Percentiles rank a stretch among this genome's conserved stretches.
Evolutionary conservation across 257 asterid genomes (phyloP).

Genomic region (Petunia secreta): DNA sequence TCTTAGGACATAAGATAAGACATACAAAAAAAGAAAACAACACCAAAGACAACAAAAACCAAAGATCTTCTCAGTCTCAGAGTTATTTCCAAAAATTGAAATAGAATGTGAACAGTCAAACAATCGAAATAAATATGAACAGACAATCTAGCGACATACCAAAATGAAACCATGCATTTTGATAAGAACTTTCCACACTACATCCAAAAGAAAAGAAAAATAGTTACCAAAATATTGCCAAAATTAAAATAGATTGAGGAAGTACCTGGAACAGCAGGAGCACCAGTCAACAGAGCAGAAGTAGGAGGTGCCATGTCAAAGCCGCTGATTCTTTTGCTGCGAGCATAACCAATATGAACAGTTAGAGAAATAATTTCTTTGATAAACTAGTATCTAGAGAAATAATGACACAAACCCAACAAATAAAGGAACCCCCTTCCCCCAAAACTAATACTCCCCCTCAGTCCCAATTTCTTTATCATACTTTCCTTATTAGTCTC

Average conservation of each 20-base stretch:
- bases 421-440: neutral
- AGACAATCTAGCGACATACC: slow-evolving; percentile 57
- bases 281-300: slow-evolving; percentile 62
- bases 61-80: slow-evolving; percentile 86
- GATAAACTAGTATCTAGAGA: neutral
- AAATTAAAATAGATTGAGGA: slow-evolving; percentile 31
- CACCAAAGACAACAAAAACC: slow-evolving; percentile 99
- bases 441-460: too few species aligned
- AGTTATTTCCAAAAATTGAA: slow-evolving; percentile 51
- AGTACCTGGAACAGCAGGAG: slow-evolving; percentile 59
- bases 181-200: slow-evolving; percentile 81
- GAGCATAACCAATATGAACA: slow-evolving; percentile 22
- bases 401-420: neutral
- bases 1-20: slow-evolving; percentile 88
- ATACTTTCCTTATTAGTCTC: too few species aligned
- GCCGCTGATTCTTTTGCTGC: slow-evolving; percentile 93
- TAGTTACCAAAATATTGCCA: slow-evolving; percentile 38
- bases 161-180: slow-evolving; percentile 75
- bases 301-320: slow-evolving; percentile 98
- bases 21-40: slow-evolving; percentile 97
- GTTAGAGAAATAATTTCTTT: neutral
- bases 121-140: slow-evolving; percentile 49
- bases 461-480: too few species aligned
- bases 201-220: slow-evolving; percentile 49
- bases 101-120: slow-evolving; percentile 47